Evolutionary conservation across 768 basidiomycete genomes (phyloP).

Genomic region (Pseudohyphozyma bogoriensis): DNA sequence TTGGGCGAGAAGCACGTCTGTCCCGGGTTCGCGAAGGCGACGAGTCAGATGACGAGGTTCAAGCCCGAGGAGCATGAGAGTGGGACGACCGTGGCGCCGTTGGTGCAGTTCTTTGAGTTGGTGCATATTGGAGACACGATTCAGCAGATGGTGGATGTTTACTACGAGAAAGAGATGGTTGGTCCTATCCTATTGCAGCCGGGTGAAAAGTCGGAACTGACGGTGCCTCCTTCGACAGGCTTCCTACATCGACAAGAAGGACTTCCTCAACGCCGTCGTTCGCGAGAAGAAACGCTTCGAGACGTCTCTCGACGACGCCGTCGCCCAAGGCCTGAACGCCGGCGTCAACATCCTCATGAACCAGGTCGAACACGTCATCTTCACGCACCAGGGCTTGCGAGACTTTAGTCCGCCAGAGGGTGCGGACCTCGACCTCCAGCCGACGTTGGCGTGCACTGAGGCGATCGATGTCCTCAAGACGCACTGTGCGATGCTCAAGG

Average conservation of each 20-base stretch:
- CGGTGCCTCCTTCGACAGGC: neutral
- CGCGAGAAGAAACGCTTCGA: conserved; percentile 97
- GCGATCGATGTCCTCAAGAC: conserved; percentile 78
- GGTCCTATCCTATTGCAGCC: conserved; percentile 28
- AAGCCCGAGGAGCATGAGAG: conserved; percentile 71
- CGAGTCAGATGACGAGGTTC: conserved; percentile 78
- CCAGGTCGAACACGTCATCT: conserved; percentile 87
- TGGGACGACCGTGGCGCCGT: conserved; percentile 56
- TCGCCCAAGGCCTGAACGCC: conserved; percentile 84
- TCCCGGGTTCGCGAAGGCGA: conserved; percentile 75
- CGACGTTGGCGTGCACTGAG: conserved; percentile 78
- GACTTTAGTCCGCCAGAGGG: conserved; percentile 87
- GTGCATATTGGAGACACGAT: conserved; percentile 97
- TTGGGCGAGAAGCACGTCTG: conserved; percentile 67
- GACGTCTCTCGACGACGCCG: conserved; percentile 79
- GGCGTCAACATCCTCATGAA: conserved; percentile 53
- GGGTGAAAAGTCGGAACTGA: neutral
- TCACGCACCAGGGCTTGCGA: conserved; percentile 65
- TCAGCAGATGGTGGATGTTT: conserved; percentile 93
- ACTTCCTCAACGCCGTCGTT: conserved; percentile 68
- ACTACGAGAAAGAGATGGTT: conserved; percentile 92
- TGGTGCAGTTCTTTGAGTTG: conserved; percentile 93
- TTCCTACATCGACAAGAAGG: conserved; percentile 65
- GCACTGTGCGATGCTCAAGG: conserved; percentile 83
- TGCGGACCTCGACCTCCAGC: conserved; percentile 60